Evolutionary conservation across 305 asterid genomes (phyloP), one percentile per base, ranked within the genome.

Genomic region (Fraxinus angustifolia): DNA sequence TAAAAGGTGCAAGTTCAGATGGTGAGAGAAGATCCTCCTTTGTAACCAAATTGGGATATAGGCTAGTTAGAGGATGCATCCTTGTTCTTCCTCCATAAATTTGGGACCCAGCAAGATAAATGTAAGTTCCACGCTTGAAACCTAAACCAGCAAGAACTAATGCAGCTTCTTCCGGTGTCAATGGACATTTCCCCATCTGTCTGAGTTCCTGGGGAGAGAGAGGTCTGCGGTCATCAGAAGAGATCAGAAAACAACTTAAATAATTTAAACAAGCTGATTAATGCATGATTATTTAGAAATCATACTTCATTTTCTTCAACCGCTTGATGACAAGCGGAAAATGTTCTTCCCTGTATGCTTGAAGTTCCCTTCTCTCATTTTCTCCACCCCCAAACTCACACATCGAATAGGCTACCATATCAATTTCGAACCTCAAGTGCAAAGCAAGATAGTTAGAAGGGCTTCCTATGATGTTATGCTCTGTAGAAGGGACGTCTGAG

Each of bases 371-470:
- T 72, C 80, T 89, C 85, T 96, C 99, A 23, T 79, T 83, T 80
- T 90, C 92, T 53, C 98, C 98, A 31, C 98, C 98, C 79, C 98
- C 99, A 77, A 96, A 96, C 75, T 89, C 90, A 81, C 99, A 94
- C 92, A 91, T 86, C 16, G 97, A 96, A 84, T 96, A 96, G 31
- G 99, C 98, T 85, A 96, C 97, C 99, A 96, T 96, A 86, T 96
- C 99, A 36, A 94, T 84, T 88, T 96, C 99, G 70, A 96, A 96
- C 70, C 98, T 91, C 90, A 96, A 74, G 86, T 96, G 99, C 90
- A 96, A 79, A 35, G 98, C 98, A 73, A 96, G 91, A 87, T 93
- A 96, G 86, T 86, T 90, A 42, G 87, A 84, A 77, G 93, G 80
- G 48, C 85, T 84, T 76, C 82, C 81, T 65, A 50, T 17, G 11